These are phyloP conservation scores for Schizosaccharomyces osmophilus DNA, from an alignment of 805 yeast species.

Conservation along the genomic window DNA sequence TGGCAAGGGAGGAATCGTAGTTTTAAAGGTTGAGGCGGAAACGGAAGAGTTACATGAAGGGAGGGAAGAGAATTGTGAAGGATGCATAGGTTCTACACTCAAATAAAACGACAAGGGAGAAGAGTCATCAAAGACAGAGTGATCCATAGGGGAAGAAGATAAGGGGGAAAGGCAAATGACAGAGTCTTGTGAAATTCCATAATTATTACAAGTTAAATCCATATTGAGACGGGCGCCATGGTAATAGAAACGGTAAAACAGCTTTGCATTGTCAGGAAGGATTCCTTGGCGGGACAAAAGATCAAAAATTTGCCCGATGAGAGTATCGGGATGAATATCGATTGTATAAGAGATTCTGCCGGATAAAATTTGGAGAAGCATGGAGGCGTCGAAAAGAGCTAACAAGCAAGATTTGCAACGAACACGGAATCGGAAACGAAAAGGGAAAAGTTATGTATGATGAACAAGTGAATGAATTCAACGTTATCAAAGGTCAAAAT, in stretches of 20 bases:
- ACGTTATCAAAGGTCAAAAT: no score
- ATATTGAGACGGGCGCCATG: not conserved
- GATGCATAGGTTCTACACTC: not conserved
- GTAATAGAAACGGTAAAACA: not conserved
- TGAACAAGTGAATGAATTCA: no score
- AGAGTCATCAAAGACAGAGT: not conserved
- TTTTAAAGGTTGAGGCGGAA: no score
- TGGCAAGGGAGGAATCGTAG: no score
- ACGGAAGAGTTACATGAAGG: not conserved
- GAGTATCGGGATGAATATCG: not conserved
- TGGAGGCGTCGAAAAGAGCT: not conserved
- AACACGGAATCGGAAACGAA: no score
- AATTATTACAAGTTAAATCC: not conserved
- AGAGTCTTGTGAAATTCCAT: not conserved
- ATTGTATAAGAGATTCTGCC: not conserved
- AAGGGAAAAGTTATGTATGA: no score
- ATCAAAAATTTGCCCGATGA: not conserved
- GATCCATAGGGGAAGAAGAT: not conserved
- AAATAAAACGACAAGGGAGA: not conserved
- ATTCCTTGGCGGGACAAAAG: not conserved
- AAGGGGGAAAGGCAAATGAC: not conserved
- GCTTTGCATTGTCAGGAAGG: not conserved
- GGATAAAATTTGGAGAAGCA: not conserved
- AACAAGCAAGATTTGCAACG: no score
- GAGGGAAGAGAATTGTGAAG: not conserved